A percentile compares a stretch with the other conserved stretches of the same genome.
These are phyloP conservation scores for Suillus placidus DNA, from an alignment of 768 basidiomycete species.

Conservation along the genomic window DNA sequence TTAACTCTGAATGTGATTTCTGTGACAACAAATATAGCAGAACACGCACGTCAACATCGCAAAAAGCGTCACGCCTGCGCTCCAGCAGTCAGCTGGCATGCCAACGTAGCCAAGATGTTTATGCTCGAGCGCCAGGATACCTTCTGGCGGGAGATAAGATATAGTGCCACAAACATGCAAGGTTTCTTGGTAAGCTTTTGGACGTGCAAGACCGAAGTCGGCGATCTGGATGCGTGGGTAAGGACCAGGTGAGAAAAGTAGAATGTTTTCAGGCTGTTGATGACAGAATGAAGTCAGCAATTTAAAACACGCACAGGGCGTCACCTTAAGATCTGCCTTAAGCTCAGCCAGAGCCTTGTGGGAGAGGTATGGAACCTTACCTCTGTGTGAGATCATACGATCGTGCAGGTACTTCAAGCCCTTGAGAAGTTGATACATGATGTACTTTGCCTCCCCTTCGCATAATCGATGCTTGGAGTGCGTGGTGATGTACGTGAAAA, in stretches of 20 bases:
- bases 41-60: conserved; percentile 78
- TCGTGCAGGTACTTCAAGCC: conserved; percentile 74
- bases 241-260: conserved; percentile 76
- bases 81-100: conserved; percentile 93
- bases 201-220: conserved; percentile 84
- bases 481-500: conserved; percentile 83
- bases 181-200: conserved; percentile 78
- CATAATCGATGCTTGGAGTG: conserved; percentile 59
- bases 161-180: conserved; percentile 88
- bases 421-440: conserved; percentile 77
- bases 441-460: conserved; percentile 83
- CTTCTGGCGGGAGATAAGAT: conserved; percentile 85
- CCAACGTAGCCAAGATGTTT: conserved; percentile 74
- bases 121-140: conserved; percentile 75
- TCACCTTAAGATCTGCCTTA: conserved; percentile 65
- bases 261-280: conserved; percentile 78
- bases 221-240: conserved; percentile 86
- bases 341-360: conserved; percentile 7
- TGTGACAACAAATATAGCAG: conserved; percentile 1
- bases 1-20: conserved; percentile 1
- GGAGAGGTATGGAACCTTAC: conserved; percentile 40
- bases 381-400: conserved; percentile 76
- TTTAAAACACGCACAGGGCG: conserved; percentile 4
- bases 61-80: conserved; percentile 77
- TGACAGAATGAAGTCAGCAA: neutral